Base-by-base conservation (phyloP, 805 yeast genomes). In the Ascoidea tarda region DNA sequence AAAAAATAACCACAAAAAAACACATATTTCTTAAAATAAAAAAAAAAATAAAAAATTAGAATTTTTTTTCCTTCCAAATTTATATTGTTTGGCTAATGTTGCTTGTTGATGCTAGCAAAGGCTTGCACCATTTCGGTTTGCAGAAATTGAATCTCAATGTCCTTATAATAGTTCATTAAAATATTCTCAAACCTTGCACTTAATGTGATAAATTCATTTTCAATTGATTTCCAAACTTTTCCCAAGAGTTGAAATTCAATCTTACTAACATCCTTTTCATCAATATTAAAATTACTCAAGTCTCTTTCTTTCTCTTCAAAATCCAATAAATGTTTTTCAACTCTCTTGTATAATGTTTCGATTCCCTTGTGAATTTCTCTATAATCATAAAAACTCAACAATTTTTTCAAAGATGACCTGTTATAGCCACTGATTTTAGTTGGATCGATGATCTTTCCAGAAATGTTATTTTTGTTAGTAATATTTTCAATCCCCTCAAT, bases 401-500 rank as follows among this genome's bases (percentile, higher is more conserved):
- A 38, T 38, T 38, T 38, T 38, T 38, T 38, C 44, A 38, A 38
- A 38, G 44, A 38, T 38, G 44, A 38, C 14, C 14, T 38, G 14
- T 14, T 38, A 14, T 38, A 38, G 4, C 44, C 44, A 10, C 14
- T 10, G 14, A 38, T 38, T 38, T 38, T 38, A 10, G 44, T 38
- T 38, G 44, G 44, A 38, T 38, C 44, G 14, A 38, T 14, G 14
- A 38, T 14, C 14, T 38, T 38, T 14, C 44, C 44, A 6, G 60
- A 60, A 1, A 52, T 53, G 2, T 69, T 70, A 48, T 68, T 66
- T 10, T 72, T 63, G 32, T 66, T 72, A 3, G 70, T 63, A 10
- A 81, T 63, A 1, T 76, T 72, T 54, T 82, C 84, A 47, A 81
- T 77, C 44, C 82, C 86, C 46, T 74, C 73, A 1, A 88, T 76